Evolutionary conservation across 73 alveolate species (phyloP).

Genomic region (Uronychia binucleata): DNA sequence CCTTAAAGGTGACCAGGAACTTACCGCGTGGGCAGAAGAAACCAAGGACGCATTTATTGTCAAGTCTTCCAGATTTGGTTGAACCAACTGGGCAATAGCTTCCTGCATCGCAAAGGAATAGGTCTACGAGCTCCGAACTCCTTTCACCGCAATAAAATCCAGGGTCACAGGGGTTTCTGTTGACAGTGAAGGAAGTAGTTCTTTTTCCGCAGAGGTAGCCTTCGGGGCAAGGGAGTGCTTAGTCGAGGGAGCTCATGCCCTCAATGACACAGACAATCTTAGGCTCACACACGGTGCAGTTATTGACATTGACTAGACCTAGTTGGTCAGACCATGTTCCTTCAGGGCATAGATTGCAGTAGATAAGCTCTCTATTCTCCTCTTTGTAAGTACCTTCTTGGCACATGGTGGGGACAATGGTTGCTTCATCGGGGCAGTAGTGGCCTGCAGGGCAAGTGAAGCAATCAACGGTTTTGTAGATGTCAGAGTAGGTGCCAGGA

Average conservation of each 20-base stretch:
- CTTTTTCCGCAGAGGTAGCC: conserved; percentile 74
- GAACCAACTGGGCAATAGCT: conserved; percentile 79
- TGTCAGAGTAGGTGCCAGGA: conserved; percentile 75
- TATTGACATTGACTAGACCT: conserved; percentile 37
- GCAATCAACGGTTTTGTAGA: conserved; percentile 30
- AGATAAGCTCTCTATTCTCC: conserved; percentile 45
- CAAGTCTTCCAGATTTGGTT: conserved; percentile 49
- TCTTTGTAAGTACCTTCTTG: conserved; percentile 72
- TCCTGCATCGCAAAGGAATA: conserved; percentile 73
- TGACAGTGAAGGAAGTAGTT: conserved; percentile 62
- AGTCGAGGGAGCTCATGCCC: conserved; percentile 58
- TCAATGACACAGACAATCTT: conserved; percentile 46
- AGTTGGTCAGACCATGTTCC: conserved; percentile 75
- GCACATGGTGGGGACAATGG: conserved; percentile 63
- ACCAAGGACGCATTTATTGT: conserved; percentile 74
- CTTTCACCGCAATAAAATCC: conserved; percentile 74
- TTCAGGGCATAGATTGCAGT: conserved; percentile 80
- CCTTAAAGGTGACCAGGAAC: too few relatives aligned
- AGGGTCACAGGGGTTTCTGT: conserved; percentile 60
- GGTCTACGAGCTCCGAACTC: conserved; percentile 62
- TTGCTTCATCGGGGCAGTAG: conserved; percentile 61
- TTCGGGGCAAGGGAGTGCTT: conserved; percentile 73
- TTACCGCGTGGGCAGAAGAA: conserved; percentile 74
- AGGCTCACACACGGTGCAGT: conserved; percentile 63
- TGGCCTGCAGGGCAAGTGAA: conserved; percentile 66